Base-by-base conservation (phyloP, 108 stramenopile species). In the Cyclotella atomus region DNA sequence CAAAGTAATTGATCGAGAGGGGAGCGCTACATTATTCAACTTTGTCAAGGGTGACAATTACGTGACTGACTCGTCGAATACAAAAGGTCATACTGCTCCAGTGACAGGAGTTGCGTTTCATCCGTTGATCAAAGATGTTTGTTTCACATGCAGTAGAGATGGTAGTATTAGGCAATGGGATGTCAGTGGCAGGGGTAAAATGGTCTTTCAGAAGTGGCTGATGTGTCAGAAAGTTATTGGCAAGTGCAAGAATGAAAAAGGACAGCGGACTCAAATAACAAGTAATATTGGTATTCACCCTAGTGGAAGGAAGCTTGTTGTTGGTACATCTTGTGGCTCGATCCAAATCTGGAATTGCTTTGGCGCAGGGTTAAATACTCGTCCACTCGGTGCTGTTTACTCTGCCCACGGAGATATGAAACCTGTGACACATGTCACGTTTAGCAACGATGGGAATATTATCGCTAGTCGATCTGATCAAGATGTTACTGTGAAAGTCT, bases 21-120 rank as follows among this genome's bases (percentile, higher is more conserved):
- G 95, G 23, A 52, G 72, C 23, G 85, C 91, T 57, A 80, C 90
- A 36, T 50, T 84, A 19, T 81, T 70, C 60, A 65, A 89, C 36
- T 97, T 95, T 79, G 79, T 86, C 27, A 90, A 93, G 34, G 97
- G 97, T 0, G 97, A 97, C 65, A 79, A 77, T 16, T 97, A 97
- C 62, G 89, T 96, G 12, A 86, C 85, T 15, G 95, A 97, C 79
- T 70, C 87, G n/a, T 57, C 89, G 20, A 84, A 85, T 47, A 97
- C 95, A 35, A 80, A 77, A 38, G 97, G 97, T 17, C 97, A 97
- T 59, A 90, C 89, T 21, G 88, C 89, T 20, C 64, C 79, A 8
- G 91, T 97, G 19, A 93, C 94, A 3, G 89, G 88, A 1, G 93
- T 94, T 2, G 79, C 65, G 25, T 97, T 95, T 90, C 92, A 97